phyloP scores from a whole-genome alignment of 306 rosid genomes.

The Gastrolobium bilobum region DNA sequence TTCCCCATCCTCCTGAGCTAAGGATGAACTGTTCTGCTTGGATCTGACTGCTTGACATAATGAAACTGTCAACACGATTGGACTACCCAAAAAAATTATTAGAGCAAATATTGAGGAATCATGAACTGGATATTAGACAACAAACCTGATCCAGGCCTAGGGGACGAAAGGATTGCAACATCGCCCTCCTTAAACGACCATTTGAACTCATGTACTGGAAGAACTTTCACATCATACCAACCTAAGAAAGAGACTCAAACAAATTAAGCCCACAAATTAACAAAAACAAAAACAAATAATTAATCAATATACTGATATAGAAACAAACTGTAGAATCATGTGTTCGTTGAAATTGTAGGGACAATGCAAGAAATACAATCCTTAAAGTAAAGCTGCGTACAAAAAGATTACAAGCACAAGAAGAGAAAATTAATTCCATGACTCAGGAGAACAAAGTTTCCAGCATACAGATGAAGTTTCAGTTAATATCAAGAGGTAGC shows the following conservation, averaged over 20 bases:
- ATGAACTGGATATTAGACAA: conserved; percentile 37
- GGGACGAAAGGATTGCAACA: conserved; percentile 94
- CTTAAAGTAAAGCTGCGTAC: conserved; percentile 31
- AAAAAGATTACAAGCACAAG: conserved; percentile 7
- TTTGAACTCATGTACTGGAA: conserved; percentile 87
- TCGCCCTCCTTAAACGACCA: conserved; percentile 99
- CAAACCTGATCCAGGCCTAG: conserved; percentile 96
- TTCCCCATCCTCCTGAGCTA: conserved; percentile 70
- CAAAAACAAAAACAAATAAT: conserved; percentile 4
- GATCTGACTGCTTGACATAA: conserved; percentile 74
- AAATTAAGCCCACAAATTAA: conserved; percentile 43
- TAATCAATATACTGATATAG: neutral
- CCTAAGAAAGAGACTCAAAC: conserved; percentile 59
- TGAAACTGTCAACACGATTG: conserved; percentile 30
- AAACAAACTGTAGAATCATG: conserved; percentile 18
- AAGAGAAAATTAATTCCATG: conserved; percentile 36
- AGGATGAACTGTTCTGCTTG: conserved; percentile 68
- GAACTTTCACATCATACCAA: conserved; percentile 94
- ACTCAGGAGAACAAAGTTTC: conserved; percentile 13
- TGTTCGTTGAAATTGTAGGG: conserved; percentile 38
- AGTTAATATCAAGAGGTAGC: conserved; percentile 27
- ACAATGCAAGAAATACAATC: conserved; percentile 26
- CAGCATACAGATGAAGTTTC: conserved; percentile 20
- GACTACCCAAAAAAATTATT: neutral
- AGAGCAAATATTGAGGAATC: neutral